Conservation (phyloP, 768 basidiomycete genomes). For the Tubosaeta brunneosetosa region DNA sequence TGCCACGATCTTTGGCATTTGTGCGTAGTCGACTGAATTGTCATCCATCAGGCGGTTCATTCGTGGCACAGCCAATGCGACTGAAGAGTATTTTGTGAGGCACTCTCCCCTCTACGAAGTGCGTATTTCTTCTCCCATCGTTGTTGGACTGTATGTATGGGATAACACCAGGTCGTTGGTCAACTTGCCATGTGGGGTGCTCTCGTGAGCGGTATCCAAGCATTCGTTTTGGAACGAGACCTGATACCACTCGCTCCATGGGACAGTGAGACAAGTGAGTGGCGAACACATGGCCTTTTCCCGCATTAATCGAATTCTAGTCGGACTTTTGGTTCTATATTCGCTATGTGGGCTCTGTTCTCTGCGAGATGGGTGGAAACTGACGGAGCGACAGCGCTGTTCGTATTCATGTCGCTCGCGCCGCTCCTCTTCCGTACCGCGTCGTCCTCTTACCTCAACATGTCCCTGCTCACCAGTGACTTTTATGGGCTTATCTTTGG, state of each 20-base stretch:
- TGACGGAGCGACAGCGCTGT: constrained; percentile 48
- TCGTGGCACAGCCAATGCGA: constrained; percentile 64
- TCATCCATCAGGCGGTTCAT: not conserved
- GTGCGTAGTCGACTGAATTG: constrained; percentile 39
- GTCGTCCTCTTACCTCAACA: constrained; percentile 80
- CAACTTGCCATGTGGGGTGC: constrained; percentile 82
- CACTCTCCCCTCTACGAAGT: constrained; percentile 76
- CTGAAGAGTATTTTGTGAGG: constrained; percentile 84
- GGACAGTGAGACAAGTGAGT: constrained; percentile 64
- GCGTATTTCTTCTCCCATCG: not conserved
- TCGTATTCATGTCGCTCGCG: constrained; percentile 77
- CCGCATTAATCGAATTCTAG: constrained; percentile 35
- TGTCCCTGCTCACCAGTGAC: constrained; percentile 81
- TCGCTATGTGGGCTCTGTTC: constrained; percentile 30
- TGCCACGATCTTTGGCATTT: constrained; percentile 79
- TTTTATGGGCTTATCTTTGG: constrained; percentile 83
- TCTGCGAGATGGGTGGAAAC: not conserved
- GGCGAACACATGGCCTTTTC: constrained; percentile 19
- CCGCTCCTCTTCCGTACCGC: constrained; percentile 79
- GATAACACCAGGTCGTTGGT: constrained; percentile 56
- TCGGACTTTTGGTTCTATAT: constrained; percentile 46
- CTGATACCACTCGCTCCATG: constrained; percentile 60
- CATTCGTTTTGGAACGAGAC: constrained; percentile 65
- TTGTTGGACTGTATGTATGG: not conserved
- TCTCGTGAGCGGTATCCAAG: constrained; percentile 72